Evolutionary conservation across 2,329 filamentous ascomycete species (phyloP).

Genomic region (Fusarium transvaalense): DNA sequence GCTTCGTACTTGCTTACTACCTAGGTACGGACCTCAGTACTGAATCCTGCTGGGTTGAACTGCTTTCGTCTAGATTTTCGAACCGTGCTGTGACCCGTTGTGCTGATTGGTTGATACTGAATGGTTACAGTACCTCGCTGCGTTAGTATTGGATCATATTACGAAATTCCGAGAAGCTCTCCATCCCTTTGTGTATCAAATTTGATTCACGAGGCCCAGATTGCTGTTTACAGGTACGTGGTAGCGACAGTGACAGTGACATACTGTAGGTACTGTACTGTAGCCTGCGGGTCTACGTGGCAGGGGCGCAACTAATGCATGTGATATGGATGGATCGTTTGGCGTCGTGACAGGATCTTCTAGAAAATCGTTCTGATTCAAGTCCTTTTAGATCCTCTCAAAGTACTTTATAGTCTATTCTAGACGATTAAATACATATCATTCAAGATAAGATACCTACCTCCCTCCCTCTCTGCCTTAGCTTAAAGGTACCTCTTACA

Average conservation of each 20-base stretch:
- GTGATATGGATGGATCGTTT: slow-evolving; percentile 22
- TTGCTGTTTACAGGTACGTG: background rate
- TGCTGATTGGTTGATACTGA: background rate
- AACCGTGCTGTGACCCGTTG: background rate
- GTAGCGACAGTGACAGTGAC: background rate
- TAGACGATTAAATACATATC: background rate
- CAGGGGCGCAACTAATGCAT: slow-evolving; percentile 22
- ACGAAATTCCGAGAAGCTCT: background rate
- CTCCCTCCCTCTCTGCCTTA: background rate
- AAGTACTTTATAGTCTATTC: background rate
- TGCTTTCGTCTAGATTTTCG: background rate
- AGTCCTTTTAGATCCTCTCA: background rate
- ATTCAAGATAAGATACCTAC: slow-evolving; percentile 13
- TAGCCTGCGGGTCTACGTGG: slow-evolving; percentile 14
- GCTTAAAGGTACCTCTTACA: background rate
- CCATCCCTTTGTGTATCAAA: background rate
- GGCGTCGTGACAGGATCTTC: slow-evolving; percentile 11
- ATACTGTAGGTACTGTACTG: background rate
- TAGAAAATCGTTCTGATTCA: slow-evolving; percentile 12
- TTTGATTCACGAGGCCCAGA: background rate
- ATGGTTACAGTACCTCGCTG: background rate
- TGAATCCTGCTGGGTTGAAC: background rate
- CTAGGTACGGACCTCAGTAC: too few species aligned
- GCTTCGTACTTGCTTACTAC: too few species aligned
- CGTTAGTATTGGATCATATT: background rate